These are phyloP conservation scores for Bimuria novae-zelandiae DNA, from an alignment of 2,329 filamentous ascomycete genomes.

Conservation along the genomic window DNA sequence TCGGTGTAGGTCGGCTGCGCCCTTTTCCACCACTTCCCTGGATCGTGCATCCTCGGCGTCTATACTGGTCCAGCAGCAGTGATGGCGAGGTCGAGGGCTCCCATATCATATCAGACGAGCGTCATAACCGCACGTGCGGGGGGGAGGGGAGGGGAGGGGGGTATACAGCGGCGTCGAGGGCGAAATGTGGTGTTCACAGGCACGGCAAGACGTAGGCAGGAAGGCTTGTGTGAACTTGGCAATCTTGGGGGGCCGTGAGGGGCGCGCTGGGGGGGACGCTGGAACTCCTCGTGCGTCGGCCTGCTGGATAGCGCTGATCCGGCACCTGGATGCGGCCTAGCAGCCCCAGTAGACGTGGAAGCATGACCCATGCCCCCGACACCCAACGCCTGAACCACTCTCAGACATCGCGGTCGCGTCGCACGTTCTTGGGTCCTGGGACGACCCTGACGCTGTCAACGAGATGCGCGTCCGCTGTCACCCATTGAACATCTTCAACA, in stretches of 20 bases:
- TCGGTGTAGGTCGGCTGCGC: conserved; percentile 35
- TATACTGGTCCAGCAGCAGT: conserved; percentile 44
- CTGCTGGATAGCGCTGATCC: conserved; percentile 5
- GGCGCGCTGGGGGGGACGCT: conserved; percentile 5
- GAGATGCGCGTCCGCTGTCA: neutral
- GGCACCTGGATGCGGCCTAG: conserved; percentile 4
- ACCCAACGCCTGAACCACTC: neutral
- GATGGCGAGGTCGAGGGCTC: conserved; percentile 24
- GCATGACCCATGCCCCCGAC: neutral
- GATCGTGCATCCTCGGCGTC: conserved; percentile 37
- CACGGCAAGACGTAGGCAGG: conserved; percentile 25
- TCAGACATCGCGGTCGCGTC: neutral
- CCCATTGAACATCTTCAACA: neutral
- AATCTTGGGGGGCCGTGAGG: conserved; percentile 13
- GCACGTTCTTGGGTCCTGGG: neutral
- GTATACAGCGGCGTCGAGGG: conserved; percentile 12
- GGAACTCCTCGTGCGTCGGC: conserved; percentile 17
- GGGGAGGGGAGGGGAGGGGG: too few relatives aligned
- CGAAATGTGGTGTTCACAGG: conserved; percentile 14
- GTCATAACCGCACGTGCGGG: conserved; percentile 20
- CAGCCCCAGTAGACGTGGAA: neutral
- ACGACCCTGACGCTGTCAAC: neutral
- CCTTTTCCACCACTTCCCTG: conserved; percentile 28
- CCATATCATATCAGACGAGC: conserved; percentile 34
- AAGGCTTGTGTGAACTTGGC: conserved; percentile 32